Base-by-base conservation (phyloP, 2,329 filamentous ascomycete genomes). In the Lachnellula cervina region DNA sequence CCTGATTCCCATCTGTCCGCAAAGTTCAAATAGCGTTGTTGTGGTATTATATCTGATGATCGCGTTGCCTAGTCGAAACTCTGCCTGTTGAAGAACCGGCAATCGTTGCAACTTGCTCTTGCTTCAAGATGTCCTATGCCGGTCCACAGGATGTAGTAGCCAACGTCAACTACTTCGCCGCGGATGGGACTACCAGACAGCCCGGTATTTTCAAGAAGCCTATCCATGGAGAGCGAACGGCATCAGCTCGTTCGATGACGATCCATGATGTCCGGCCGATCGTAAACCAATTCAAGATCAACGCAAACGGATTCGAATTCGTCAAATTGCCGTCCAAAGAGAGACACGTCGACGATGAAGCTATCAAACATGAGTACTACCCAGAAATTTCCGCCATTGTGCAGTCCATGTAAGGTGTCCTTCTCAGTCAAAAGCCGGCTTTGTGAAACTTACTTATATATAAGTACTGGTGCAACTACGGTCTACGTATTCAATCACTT, bases 281-380 rank as follows among this genome's bases (percentile, higher is more conserved):
- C 5, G 52, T 35, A 34, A 21, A 46, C 13, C 21, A 43, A 8
- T 51, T 55, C 43, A 32, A 50, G 23, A 44, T 55, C 9, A 43
- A 55, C 21, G 28, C n/a, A n/a, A 55, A 51, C 28, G 52, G 52
- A 6, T 55, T 55, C 25, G 23, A 55, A 43, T 55, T 51, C 17
- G 32, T 45, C 23, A 45, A 45, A 28, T 25, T 55, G 23, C 25
- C 46, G 14, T 11, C 34, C 3, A 52, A 52, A 35, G 35, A 52
- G 6, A 44, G 42, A 37, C 2, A 52, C 11, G 9, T 19, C 5
- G 50, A 52, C n/a, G 50, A 35, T 7, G 28, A n/a, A 34, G 16
- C 25, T 14, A 46, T 52, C 23, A 35, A n/a, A 28, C 28, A 13
- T 11, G 50, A 46, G 42, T 52, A 52, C 42, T 52, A 52, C 28